A percentile compares a stretch with the other conserved stretches of the same genome.
Evolutionary conservation across 176 grass and related monocot genomes (phyloP).

Genomic region (Bromus sterilis): DNA sequence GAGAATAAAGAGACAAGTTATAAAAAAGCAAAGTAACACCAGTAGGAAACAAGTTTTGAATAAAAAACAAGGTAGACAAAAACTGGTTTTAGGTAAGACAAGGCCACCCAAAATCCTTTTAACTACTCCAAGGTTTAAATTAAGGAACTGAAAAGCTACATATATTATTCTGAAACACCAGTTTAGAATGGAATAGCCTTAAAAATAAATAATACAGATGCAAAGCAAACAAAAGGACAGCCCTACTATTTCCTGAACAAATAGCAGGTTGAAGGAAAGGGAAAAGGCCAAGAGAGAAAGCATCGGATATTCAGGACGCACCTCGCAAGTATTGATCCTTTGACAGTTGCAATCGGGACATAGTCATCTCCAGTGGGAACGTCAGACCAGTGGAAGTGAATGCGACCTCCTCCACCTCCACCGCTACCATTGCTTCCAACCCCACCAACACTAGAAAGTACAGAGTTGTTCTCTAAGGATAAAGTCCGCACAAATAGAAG

Average conservation of each 20-base stretch:
- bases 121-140: constrained; percentile 1
- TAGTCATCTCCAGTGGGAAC: constrained; percentile 93
- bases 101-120: not conserved
- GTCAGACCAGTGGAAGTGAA: constrained; percentile 95
- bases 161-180: not conserved
- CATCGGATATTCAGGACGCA: constrained; percentile 33
- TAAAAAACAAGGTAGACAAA: not conserved
- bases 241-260: not conserved
- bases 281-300: not conserved
- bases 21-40: not conserved
- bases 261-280: constrained; percentile 8
- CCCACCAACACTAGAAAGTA: constrained; percentile 78
- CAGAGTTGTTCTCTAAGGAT: constrained; percentile 44
- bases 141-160: not conserved
- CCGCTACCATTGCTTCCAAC: constrained; percentile 58
- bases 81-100: not conserved
- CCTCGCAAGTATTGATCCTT: constrained; percentile 82
- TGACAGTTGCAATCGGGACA: constrained; percentile 64
- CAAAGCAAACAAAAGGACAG: not conserved
- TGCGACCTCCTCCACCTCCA: constrained; percentile 85
- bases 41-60: not conserved
- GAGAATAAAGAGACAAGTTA: not conserved
- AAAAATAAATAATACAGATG: constrained; percentile 7
- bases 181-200: not conserved
- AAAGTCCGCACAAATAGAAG: constrained; percentile 80